Percentiles rank a stretch among this genome's conserved stretches.
Conservation (phyloP, 169 alveolate species). For the Plasmodium ovale region DNA sequence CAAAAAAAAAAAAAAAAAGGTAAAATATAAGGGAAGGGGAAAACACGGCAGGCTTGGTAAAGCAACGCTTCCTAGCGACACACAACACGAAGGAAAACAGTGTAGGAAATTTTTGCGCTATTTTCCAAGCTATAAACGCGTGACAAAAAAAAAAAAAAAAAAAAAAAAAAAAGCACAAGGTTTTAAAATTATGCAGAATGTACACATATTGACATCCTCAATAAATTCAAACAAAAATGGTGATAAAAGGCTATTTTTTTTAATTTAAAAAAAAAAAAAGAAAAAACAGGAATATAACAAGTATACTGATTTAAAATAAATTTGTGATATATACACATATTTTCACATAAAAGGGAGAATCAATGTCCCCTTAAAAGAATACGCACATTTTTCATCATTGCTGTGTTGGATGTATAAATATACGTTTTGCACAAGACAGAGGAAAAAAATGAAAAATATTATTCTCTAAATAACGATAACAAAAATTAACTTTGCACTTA, state of each 20-base stretch:
- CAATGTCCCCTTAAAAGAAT: too few relatives aligned
- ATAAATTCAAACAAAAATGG: constrained; percentile 19
- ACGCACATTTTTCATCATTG: constrained; percentile 17
- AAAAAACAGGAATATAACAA: constrained; percentile 2
- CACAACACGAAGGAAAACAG: too few relatives aligned
- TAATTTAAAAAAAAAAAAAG: constrained; percentile 1
- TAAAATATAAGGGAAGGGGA: too few relatives aligned
- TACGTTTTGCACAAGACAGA: constrained; percentile 15
- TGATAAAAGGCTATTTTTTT: background rate
- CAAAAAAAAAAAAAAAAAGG: too few relatives aligned
- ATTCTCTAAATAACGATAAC: constrained; percentile 34
- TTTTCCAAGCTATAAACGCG: background rate
- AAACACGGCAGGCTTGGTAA: too few relatives aligned
- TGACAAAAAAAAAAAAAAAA: constrained; percentile 24
- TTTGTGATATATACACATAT: background rate
- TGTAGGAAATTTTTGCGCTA: too few relatives aligned
- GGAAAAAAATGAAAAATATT: constrained; percentile 24
- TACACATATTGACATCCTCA: constrained; percentile 7
- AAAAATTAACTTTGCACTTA: constrained; percentile 52
- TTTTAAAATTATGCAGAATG: background rate
- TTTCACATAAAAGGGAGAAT: too few relatives aligned
- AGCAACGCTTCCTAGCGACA: too few relatives aligned
- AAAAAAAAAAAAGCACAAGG: background rate
- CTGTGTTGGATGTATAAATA: constrained; percentile 33
- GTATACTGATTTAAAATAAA: background rate